Base-by-base conservation (phyloP, 768 basidiomycete species). In the Baorangia bicolor region DNA sequence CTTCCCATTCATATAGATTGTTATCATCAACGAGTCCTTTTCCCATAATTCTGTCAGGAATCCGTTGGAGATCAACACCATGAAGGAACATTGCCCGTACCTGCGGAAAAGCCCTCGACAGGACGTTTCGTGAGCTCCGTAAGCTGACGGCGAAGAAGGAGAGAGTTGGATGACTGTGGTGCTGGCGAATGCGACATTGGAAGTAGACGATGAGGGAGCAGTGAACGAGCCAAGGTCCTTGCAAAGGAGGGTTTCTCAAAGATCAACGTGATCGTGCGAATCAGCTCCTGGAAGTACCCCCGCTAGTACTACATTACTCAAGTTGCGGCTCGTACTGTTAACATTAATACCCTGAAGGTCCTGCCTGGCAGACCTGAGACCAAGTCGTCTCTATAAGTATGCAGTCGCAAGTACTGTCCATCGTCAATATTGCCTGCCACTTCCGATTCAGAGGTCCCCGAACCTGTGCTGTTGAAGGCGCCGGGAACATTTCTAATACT, bases 1-100 rank as follows among this genome's bases (percentile, higher is more conserved):
- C 81, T 63, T 97, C 94, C 97, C 97, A 99, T 76, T 98, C 95
- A 55, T 89, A 92, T 13, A 98, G 76, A 75, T 98, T 95, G 73
- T 86, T 82, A 56, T 98, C 96, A 70, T 98, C 94, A 43, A 94
- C 94, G 51, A 99, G 85, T 38, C 96, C 96, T 86, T 66, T 65
- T 65, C 61, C 58, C 64, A 61, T 49, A 66, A 68, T 56, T 63
- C 64, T 68, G 61, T 72, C 68, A 74, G 70, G 66, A 59, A 61
- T 63, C 66, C 55, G 65, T 67, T 69, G 64, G 66, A 69, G 57
- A 67, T 64, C 62, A 45, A 69, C 68, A 67, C 68, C 64, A 59
- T 51, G 51, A 49, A 57, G 52, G 42, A 42, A 69, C 35, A 30
- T 39, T 63, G 60, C 53, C 65, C 77, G 63, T 67, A 90, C 91